Conservation (phyloP, 202 grass and related monocot genomes). For the Digitaria exilis region DNA sequence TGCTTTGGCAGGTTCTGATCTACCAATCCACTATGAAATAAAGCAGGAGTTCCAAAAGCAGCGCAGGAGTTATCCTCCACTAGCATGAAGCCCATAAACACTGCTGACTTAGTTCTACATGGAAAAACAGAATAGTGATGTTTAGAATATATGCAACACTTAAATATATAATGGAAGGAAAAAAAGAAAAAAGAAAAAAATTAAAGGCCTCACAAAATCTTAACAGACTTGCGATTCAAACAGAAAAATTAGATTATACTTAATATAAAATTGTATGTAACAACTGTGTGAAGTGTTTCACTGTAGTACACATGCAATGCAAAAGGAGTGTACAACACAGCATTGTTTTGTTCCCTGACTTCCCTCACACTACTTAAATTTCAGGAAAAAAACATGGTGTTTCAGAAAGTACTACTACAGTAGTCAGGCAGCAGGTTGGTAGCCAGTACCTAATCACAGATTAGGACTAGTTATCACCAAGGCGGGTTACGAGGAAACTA, state of each 20-base stretch:
- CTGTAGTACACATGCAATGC: slow-evolving; percentile 8
- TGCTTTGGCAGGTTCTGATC: slow-evolving; percentile 45
- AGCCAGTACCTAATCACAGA: background rate
- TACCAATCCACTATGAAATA: slow-evolving; percentile 20
- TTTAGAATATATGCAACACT: background rate
- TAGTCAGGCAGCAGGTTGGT: background rate
- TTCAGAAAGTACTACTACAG: background rate
- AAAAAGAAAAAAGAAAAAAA: slow-evolving; percentile 7
- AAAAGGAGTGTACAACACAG: background rate
- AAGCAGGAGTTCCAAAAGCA: slow-evolving; percentile 27
- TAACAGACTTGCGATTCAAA: slow-evolving; percentile 3
- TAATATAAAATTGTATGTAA: background rate
- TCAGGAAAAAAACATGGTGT: background rate
- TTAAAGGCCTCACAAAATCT: slow-evolving; percentile 12
- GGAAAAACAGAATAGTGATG: slow-evolving; percentile 11
- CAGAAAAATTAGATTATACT: background rate
- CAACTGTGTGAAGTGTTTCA: background rate
- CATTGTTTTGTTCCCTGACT: slow-evolving; percentile 20
- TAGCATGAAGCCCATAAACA: slow-evolving; percentile 47
- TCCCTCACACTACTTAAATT: background rate
- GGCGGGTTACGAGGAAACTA: background rate
- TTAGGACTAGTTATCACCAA: background rate
- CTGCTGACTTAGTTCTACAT: slow-evolving; percentile 23
- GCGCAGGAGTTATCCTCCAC: slow-evolving; percentile 15
- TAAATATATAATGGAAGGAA: background rate